Conservation (phyloP, 73 alveolate species). For the Stentor coeruleus region DNA sequence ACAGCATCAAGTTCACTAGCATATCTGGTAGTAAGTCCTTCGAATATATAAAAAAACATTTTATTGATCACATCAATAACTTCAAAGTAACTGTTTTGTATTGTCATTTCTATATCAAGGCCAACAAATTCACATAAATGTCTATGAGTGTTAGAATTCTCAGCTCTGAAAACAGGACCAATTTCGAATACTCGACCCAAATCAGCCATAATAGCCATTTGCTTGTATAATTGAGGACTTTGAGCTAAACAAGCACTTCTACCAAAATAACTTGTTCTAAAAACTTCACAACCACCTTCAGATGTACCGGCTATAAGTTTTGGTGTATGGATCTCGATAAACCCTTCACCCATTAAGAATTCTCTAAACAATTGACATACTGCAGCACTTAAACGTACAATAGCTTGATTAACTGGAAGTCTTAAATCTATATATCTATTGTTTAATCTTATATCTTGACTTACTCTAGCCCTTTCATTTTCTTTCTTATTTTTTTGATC, state of each 20-base stretch:
- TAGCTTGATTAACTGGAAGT: conserved; percentile 96
- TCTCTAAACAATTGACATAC: conserved; percentile 95
- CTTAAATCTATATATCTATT: conserved; percentile 93
- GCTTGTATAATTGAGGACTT: conserved; percentile 99
- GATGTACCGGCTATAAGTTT: conserved; percentile 99
- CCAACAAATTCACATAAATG: conserved; percentile 99
- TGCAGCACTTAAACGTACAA: conserved; percentile 89
- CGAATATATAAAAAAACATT: conserved; percentile 83
- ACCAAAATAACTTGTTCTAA: conserved; percentile 86
- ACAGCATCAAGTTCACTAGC: conserved; percentile 81
- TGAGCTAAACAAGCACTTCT: conserved; percentile 98
- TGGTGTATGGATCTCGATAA: conserved; percentile 99
- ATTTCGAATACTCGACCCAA: conserved; percentile 97
- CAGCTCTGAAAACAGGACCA: conserved; percentile 99
- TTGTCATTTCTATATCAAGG: conserved; percentile 98
- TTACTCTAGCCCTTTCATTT: conserved; percentile 70
- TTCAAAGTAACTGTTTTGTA: conserved; percentile 96
- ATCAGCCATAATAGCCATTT: conserved; percentile 98
- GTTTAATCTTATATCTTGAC: conserved; percentile 89
- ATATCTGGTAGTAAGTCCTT: conserved; percentile 59
- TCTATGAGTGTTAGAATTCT: conserved; percentile 87
- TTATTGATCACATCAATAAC: conserved; percentile 85
- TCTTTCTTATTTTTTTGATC: conserved; percentile 50
- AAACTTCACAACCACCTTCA: conserved; percentile 99
- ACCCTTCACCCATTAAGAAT: conserved; percentile 70